Evolutionary conservation across 1,284 basidiomycete genomes (phyloP).

Genomic region (Moesziomyces sp.): DNA sequence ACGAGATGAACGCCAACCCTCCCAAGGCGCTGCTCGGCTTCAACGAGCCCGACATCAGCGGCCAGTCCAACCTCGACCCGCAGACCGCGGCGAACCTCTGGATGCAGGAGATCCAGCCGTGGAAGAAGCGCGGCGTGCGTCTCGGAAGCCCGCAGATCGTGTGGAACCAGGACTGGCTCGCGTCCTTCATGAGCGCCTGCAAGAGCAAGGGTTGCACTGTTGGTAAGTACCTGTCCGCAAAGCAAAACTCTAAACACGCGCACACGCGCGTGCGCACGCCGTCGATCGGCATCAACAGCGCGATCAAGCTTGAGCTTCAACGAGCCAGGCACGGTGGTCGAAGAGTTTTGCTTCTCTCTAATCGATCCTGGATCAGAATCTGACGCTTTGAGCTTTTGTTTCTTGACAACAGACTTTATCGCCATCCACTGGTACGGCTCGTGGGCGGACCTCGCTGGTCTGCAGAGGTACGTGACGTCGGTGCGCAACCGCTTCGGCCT

Average conservation of each 20-base stretch:
- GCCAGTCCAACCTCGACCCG: slow-evolving; percentile 56
- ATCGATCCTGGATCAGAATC: neutral
- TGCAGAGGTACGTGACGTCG: slow-evolving; percentile 51
- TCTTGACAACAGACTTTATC: slow-evolving; percentile 53
- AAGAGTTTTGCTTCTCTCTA: neutral
- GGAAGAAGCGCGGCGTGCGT: slow-evolving; percentile 54
- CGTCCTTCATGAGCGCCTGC: slow-evolving; percentile 53
- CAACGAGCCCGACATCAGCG: slow-evolving; percentile 63
- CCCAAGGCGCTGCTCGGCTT: slow-evolving; percentile 55
- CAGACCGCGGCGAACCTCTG: slow-evolving; percentile 45
- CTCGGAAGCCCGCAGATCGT: slow-evolving; percentile 63
- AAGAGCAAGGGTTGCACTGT: slow-evolving; percentile 50
- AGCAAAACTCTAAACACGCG: slow-evolving; percentile 25
- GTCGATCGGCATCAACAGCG: neutral
- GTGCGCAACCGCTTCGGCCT: slow-evolving; percentile 45
- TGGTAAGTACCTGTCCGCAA: slow-evolving; percentile 30
- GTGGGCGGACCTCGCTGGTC: slow-evolving; percentile 39
- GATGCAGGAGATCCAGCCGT: slow-evolving; percentile 59
- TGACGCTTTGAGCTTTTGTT: slow-evolving; percentile 17
- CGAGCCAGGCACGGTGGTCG: too few relatives aligned
- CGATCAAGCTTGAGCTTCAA: neutral
- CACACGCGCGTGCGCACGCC: slow-evolving; percentile 4
- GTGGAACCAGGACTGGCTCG: slow-evolving; percentile 57
- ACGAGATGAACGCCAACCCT: slow-evolving; percentile 42
- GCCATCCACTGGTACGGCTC: slow-evolving; percentile 66